Evolutionary conservation across 108 stramenopile genomes (phyloP).

Genomic region (Cyclotella sp.): DNA sequence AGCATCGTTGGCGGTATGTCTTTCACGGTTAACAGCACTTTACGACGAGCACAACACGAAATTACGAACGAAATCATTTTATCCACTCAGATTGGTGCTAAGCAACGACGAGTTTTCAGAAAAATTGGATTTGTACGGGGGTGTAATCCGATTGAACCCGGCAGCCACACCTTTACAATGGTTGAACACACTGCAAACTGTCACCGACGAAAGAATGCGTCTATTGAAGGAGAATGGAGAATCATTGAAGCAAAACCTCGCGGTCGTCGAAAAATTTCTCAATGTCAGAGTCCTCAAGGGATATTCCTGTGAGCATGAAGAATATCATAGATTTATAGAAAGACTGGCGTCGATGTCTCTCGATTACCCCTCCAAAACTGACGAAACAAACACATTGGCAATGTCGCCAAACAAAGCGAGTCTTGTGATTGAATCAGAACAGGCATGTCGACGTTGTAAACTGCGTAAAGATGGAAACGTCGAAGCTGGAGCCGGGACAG

Average conservation of each 20-base stretch:
- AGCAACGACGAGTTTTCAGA: conserved; percentile 54
- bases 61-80: conserved; percentile 72
- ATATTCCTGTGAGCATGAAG: conserved; percentile 61
- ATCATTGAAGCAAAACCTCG: conserved; percentile 34
- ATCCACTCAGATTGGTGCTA: conserved; percentile 78
- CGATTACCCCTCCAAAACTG: not conserved
- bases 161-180: conserved; percentile 74
- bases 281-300: conserved; percentile 64
- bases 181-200: conserved; percentile 56
- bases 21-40: conserved; percentile 58
- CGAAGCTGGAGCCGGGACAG: conserved; percentile 58
- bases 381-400: not conserved
- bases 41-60: conserved; percentile 66
- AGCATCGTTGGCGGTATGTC: conserved; percentile 58
- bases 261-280: conserved; percentile 54
- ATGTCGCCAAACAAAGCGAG: conserved; percentile 27
- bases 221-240: conserved; percentile 53
- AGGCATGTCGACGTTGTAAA: conserved; percentile 59
- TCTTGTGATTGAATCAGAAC: conserved; percentile 66
- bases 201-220: conserved; percentile 53
- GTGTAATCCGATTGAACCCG: conserved; percentile 67
- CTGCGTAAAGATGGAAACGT: conserved; percentile 72
- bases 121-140: conserved; percentile 68
- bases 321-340: conserved; percentile 67
- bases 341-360: conserved; percentile 26